Evolutionary conservation across 2,329 filamentous ascomycete genomes (phyloP).

Genomic region (Arthrocladium fulminans): DNA sequence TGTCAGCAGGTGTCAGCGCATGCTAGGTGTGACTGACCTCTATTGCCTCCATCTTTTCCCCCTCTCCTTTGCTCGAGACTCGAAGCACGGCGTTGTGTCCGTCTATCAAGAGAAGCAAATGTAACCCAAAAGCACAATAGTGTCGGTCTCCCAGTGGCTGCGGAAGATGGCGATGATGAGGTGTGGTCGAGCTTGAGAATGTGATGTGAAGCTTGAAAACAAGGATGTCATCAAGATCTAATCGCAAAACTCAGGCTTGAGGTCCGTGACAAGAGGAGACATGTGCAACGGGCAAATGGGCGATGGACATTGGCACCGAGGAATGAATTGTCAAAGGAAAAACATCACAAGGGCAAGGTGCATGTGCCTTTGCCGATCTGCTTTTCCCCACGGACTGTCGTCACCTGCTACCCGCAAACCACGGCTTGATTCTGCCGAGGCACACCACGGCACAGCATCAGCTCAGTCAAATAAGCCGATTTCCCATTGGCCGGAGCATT

Average conservation of each 20-base stretch:
- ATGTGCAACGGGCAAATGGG: background rate
- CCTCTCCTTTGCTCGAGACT: background rate
- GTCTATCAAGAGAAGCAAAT: background rate
- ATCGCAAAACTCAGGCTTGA: background rate
- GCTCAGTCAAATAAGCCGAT: too few species aligned
- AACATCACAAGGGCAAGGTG: slow-evolving; percentile 1
- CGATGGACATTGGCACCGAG: slow-evolving; percentile 1
- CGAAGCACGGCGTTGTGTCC: background rate
- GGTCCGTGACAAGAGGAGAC: background rate
- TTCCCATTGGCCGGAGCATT: background rate
- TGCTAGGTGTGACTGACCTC: slow-evolving; percentile 4
- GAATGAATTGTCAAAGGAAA: background rate
- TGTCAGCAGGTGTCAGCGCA: background rate
- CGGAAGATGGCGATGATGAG: background rate
- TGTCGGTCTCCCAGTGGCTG: background rate
- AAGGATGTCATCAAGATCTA: background rate
- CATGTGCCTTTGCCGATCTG: slow-evolving; percentile 1
- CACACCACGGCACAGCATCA: background rate
- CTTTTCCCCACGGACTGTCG: background rate
- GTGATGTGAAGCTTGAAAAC: background rate
- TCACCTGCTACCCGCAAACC: slow-evolving; percentile 1
- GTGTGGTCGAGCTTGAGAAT: background rate
- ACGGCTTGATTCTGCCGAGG: background rate
- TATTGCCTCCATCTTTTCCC: slow-evolving; percentile 6
- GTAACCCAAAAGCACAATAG: background rate